Percentiles rank a stretch among this genome's conserved stretches.
Evolutionary conservation across 2,329 filamentous ascomycete species (phyloP).

Genomic region (Botrytis hyacinthi): DNA sequence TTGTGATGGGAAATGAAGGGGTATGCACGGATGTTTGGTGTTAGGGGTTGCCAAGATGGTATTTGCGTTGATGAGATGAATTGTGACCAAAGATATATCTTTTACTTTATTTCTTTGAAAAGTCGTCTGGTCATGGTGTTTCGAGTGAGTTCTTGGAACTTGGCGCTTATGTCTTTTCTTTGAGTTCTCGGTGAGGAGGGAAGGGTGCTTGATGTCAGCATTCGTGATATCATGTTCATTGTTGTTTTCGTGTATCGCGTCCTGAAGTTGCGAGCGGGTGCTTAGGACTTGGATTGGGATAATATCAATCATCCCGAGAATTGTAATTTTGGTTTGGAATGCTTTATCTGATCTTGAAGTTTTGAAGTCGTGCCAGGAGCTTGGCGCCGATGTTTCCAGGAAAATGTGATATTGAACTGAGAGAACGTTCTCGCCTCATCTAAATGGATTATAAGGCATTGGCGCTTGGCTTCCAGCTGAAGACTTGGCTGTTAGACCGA

Average conservation of each 20-base stretch:
- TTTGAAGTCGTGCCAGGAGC: not conserved
- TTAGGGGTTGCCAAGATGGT: not conserved
- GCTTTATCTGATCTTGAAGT: not conserved
- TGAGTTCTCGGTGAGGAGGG: not conserved
- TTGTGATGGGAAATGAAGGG: conserved; percentile 7
- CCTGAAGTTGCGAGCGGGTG: not conserved
- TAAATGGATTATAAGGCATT: not conserved
- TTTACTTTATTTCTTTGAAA: not conserved
- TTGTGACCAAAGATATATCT: not conserved
- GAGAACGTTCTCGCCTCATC: not conserved
- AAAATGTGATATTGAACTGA: not conserved
- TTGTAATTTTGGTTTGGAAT: too few relatives aligned
- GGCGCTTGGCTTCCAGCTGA: not conserved
- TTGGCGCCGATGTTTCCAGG: not conserved
- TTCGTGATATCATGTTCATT: not conserved
- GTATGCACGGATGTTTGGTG: conserved; percentile 11
- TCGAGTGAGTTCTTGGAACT: not conserved
- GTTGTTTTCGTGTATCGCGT: not conserved
- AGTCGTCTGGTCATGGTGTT: not conserved
- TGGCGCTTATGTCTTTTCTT: not conserved
- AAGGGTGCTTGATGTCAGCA: not conserved
- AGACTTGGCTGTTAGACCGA: not conserved
- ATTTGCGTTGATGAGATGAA: not conserved
- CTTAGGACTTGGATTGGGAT: not conserved
- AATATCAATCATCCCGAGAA: not conserved